Evolutionary conservation across 2,329 filamentous ascomycete genomes (phyloP).

Genomic region (Pyricularia pennisetigena): DNA sequence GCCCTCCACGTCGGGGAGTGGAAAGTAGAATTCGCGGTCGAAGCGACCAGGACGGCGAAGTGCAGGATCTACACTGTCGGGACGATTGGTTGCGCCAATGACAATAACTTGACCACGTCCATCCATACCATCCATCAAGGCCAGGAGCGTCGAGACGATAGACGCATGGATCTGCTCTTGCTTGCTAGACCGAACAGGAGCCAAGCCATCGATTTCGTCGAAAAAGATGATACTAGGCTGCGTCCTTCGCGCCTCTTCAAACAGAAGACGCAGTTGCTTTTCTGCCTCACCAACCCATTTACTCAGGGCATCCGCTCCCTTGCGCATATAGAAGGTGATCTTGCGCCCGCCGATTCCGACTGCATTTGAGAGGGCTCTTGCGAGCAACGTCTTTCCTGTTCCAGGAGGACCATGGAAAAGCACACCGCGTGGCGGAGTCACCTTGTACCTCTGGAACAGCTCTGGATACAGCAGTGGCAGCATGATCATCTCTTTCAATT

Average conservation of each 20-base stretch:
- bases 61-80: slow-evolving; percentile 94
- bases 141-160: slow-evolving; percentile 89
- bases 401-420: slow-evolving; percentile 95
- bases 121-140: slow-evolving; percentile 96
- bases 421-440: slow-evolving; percentile 89
- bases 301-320: slow-evolving; percentile 92
- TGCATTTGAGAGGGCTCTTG: slow-evolving; percentile 83
- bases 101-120: slow-evolving; percentile 97
- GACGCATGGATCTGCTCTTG: slow-evolving; percentile 98
- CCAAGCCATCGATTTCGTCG: slow-evolving; percentile 95
- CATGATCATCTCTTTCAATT: slow-evolving; percentile 97
- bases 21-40: slow-evolving; percentile 97
- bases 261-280: slow-evolving; percentile 83
- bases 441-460: slow-evolving; percentile 81
- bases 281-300: slow-evolving; percentile 99
- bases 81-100: slow-evolving; percentile 95
- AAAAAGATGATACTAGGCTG: slow-evolving; percentile 99
- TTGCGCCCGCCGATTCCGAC: slow-evolving; percentile 84
- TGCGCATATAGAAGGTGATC: slow-evolving; percentile 99
- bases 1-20: slow-evolving; percentile 71
- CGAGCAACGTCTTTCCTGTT: slow-evolving; percentile 95
- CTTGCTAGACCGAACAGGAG: slow-evolving; percentile 92
- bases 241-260: slow-evolving; percentile 90
- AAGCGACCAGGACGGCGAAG: slow-evolving; percentile 88
- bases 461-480: slow-evolving; percentile 91